These are phyloP conservation scores for Mimosa bimucronata DNA, from an alignment of 306 rosid genomes.

Conservation along the genomic window DNA sequence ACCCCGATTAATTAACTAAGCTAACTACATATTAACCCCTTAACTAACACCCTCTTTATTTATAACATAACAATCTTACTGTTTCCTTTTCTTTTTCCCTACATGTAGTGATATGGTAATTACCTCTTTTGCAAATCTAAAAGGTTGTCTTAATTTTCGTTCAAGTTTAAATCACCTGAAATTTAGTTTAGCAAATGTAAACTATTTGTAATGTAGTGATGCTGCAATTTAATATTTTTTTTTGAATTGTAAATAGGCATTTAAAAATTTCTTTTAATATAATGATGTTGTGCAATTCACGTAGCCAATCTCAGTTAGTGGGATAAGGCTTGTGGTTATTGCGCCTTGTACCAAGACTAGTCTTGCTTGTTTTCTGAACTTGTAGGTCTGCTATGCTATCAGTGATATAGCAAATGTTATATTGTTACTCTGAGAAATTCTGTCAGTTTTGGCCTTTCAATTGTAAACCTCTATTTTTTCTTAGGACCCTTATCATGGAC, in stretches of 20 bases:
- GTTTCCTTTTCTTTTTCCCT: neutral
- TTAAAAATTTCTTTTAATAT: neutral
- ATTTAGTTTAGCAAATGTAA: neutral
- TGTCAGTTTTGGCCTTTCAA: neutral
- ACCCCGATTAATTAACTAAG: neutral
- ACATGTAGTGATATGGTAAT: neutral
- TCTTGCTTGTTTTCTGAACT: neutral
- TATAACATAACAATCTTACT: too few relatives aligned
- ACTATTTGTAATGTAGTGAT: neutral
- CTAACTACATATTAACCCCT: neutral
- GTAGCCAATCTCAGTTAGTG: neutral
- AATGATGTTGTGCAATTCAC: neutral
- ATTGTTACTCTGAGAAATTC: neutral
- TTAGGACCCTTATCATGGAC: conserved; percentile 97
- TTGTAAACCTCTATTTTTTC: neutral
- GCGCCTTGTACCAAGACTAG: neutral
- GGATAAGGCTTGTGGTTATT: neutral
- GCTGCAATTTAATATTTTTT: conserved; percentile 8
- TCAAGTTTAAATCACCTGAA: neutral
- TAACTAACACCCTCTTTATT: neutral
- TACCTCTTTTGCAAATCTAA: neutral
- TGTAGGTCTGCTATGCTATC: neutral
- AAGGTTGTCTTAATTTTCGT: neutral
- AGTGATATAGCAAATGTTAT: neutral
- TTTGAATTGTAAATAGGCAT: neutral